Conservation (phyloP, 352 stramenopile species). For the Phytophthora capsici region DNA sequence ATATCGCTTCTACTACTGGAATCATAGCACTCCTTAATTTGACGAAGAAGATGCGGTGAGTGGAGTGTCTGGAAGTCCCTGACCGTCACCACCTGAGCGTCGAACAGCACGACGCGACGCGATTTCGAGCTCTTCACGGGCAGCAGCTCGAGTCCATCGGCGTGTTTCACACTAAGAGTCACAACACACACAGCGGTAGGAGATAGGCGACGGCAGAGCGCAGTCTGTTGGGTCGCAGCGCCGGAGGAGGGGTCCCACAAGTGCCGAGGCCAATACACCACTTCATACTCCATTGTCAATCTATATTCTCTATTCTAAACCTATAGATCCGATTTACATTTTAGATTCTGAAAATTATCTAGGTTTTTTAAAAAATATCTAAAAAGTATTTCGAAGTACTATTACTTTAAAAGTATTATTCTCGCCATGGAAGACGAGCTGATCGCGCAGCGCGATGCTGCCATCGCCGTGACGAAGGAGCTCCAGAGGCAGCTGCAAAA, state of each 20-base stretch:
- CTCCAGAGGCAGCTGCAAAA: constrained; percentile 68
- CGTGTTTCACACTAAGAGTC: constrained; percentile 12
- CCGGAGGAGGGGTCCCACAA: constrained; percentile 17
- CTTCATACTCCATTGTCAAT: constrained; percentile 16
- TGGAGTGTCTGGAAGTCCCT: constrained; percentile 31
- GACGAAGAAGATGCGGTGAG: constrained; percentile 18
- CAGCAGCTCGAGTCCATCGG: constrained; percentile 16
- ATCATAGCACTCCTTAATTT: constrained; percentile 20
- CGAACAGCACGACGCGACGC: constrained; percentile 36
- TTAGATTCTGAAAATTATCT: too few relatives aligned
- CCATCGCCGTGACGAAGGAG: constrained; percentile 79
- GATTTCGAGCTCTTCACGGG: constrained; percentile 1
- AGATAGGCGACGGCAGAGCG: constrained; percentile 31
- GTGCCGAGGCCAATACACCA: constrained; percentile 61
- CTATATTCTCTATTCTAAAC: too few relatives aligned
- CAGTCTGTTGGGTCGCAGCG: not conserved
- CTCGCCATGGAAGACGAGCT: constrained; percentile 73
- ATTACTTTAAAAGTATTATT: too few relatives aligned
- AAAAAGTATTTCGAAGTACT: too few relatives aligned
- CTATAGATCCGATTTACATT: too few relatives aligned
- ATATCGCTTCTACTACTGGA: not conserved
- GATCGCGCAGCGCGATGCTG: constrained; percentile 73
- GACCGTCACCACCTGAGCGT: constrained; percentile 25
- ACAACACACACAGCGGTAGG: constrained; percentile 43
- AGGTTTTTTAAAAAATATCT: too few relatives aligned